Conservation (phyloP, 1,284 basidiomycete species). For the Apiotrichum laibachii region DNA sequence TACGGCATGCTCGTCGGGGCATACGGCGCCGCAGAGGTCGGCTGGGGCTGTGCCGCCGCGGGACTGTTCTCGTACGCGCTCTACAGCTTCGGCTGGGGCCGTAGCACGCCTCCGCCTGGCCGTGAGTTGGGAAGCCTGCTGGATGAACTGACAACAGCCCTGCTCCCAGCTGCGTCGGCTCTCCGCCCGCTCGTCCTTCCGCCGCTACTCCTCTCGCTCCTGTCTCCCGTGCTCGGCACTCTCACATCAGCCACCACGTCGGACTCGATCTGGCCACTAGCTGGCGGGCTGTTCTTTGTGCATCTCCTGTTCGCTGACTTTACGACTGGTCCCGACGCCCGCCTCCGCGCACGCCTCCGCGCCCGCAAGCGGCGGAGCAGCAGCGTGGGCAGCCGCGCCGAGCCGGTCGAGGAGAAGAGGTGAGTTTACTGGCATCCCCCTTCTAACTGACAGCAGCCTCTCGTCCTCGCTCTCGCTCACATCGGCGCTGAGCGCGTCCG, state of each 20-base stretch:
- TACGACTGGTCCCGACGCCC: constrained; percentile 47
- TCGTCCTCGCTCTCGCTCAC: constrained; percentile 91
- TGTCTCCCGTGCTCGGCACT: constrained; percentile 87
- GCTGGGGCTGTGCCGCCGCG: constrained; percentile 65
- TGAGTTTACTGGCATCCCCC: neutral
- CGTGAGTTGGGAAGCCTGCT: constrained; percentile 8
- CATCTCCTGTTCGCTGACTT: constrained; percentile 69
- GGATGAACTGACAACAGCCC: constrained; percentile 54
- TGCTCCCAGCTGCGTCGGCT: constrained; percentile 36
- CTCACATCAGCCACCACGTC: constrained; percentile 91
- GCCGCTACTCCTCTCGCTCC: constrained; percentile 79
- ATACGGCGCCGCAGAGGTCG: constrained; percentile 66
- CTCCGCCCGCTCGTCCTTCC: constrained; percentile 64
- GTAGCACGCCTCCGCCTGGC: neutral
- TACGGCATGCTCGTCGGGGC: constrained; percentile 63
- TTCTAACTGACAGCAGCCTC: constrained; percentile 56
- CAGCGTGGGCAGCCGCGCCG: constrained; percentile 14
- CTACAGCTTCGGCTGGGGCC: constrained; percentile 41
- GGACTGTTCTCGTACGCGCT: constrained; percentile 66
- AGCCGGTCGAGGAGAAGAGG: constrained; percentile 37
- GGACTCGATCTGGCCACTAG: constrained; percentile 94
- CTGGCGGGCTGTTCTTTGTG: constrained; percentile 63
- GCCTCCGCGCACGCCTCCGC: constrained; percentile 24
- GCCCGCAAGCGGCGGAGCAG: constrained; percentile 12
- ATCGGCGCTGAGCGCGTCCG: constrained; percentile 87